phyloP scores from a whole-genome alignment of 352 stramenopile genomes.

The Pythium insidiosum region DNA sequence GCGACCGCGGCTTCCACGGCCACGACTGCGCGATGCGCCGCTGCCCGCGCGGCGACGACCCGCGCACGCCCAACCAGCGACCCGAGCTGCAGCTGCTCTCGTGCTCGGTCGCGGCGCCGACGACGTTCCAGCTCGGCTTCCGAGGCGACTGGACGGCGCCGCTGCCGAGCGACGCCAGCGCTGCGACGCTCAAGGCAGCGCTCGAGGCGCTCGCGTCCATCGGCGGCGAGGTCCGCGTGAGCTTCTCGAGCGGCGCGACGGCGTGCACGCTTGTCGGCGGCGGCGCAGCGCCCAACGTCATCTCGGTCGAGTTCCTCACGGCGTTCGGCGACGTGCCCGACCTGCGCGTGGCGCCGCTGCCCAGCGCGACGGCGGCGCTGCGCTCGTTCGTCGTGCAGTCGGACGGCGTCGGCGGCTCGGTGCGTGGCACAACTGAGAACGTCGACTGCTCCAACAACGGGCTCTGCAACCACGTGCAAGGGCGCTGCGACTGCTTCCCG shows the following conservation, averaged over 20 bases:
- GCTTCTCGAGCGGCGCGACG: constrained; percentile 35
- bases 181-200: constrained; percentile 25
- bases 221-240: constrained; percentile 26
- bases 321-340: constrained; percentile 47
- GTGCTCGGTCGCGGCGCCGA: constrained; percentile 30
- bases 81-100: constrained; percentile 56
- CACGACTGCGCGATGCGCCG: constrained; percentile 74
- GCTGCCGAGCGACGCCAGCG: constrained; percentile 31
- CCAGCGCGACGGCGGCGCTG: constrained; percentile 22
- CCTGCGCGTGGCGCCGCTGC: too few species aligned
- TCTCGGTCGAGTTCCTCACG: constrained; percentile 53
- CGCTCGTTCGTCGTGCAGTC: constrained; percentile 43
- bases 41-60: constrained; percentile 61
- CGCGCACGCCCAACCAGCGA: constrained; percentile 45
- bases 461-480: constrained; percentile 45
- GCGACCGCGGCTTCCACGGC: constrained; percentile 73
- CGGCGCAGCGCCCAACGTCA: constrained; percentile 28
- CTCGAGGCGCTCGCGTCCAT: constrained; percentile 34
- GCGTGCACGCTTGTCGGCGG: constrained; percentile 46
- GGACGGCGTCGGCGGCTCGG: constrained; percentile 37
- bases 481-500: constrained; percentile 54
- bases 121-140: constrained; percentile 59
- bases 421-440: constrained; percentile 60
- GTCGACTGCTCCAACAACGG: constrained; percentile 71
- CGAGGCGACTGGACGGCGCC: constrained; percentile 29